Evolutionary conservation across 352 stramenopile genomes (phyloP).

Genomic region (Phytophthora megakarya): DNA sequence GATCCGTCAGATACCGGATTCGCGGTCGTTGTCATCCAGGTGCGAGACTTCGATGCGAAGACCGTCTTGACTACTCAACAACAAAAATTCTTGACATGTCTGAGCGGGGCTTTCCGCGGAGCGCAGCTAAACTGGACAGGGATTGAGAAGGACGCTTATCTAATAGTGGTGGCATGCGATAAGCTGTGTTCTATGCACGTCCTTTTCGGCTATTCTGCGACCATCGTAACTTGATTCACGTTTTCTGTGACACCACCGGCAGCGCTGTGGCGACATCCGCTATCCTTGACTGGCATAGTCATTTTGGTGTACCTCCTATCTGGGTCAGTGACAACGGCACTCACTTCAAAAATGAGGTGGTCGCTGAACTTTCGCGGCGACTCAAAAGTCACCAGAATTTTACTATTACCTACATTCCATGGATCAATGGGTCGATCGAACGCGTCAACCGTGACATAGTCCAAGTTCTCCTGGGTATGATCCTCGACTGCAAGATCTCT

Average conservation of each 20-base stretch:
- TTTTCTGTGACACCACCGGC: too few relatives aligned
- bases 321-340: too few relatives aligned
- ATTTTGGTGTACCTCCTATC: too few relatives aligned
- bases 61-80: background rate
- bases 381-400: conserved; percentile 4
- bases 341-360: too few relatives aligned
- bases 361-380: background rate
- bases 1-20: conserved; percentile 4
- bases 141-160: too few relatives aligned
- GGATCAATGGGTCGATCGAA: conserved; percentile 36
- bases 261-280: too few relatives aligned
- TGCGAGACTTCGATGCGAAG: background rate
- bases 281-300: too few relatives aligned
- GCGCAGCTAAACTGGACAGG: conserved; percentile 3
- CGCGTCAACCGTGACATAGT: conserved; percentile 1
- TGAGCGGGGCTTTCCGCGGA: background rate
- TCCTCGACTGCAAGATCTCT: conserved; percentile 26
- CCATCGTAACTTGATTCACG: too few relatives aligned
- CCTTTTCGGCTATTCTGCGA: conserved; percentile 13
- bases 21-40: conserved; percentile 6
- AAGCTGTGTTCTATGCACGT: too few relatives aligned
- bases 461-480: background rate
- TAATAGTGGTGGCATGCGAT: conserved; percentile 7
- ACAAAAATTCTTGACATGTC: background rate
- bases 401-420: conserved; percentile 32